Percentiles rank a stretch among this genome's conserved stretches.
Evolutionary conservation across 495 filamentous ascomycete genomes (phyloP).

Genomic region (Xylaria sp.): DNA sequence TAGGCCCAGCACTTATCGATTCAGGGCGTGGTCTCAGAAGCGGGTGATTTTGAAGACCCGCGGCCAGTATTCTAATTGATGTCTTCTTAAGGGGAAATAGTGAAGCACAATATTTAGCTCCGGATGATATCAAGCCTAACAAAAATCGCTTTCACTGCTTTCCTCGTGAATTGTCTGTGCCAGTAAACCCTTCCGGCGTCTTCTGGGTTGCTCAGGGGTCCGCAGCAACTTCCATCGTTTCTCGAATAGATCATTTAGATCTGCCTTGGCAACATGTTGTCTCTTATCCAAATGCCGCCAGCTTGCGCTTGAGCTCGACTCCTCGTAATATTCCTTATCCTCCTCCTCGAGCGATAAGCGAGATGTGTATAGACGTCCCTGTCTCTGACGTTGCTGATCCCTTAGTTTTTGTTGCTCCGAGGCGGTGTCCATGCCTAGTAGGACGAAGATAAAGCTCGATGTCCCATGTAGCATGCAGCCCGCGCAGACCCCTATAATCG

Average conservation of each 20-base stretch:
- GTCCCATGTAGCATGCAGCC: slow-evolving; percentile 58
- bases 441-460: slow-evolving; percentile 47
- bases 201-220: slow-evolving; percentile 38
- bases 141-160: slow-evolving; percentile 54
- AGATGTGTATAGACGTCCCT: slow-evolving; percentile 17
- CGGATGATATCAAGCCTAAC: slow-evolving; percentile 16
- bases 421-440: slow-evolving; percentile 46
- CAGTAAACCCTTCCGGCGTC: slow-evolving; percentile 51
- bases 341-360: slow-evolving; percentile 37
- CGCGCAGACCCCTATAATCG: slow-evolving; percentile 61
- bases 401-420: slow-evolving; percentile 14
- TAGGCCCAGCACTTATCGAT: background rate
- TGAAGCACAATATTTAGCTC: background rate
- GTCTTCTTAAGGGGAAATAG: background rate
- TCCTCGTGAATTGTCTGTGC: slow-evolving; percentile 72
- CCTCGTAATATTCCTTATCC: slow-evolving; percentile 39
- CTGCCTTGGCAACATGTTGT: slow-evolving; percentile 25
- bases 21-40: background rate
- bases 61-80: background rate
- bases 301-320: slow-evolving; percentile 30
- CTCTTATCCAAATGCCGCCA: slow-evolving; percentile 13
- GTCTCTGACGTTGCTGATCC: slow-evolving; percentile 25
- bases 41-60: background rate
- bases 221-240: slow-evolving; percentile 37
- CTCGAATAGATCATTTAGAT: slow-evolving; percentile 31